These are phyloP conservation scores for Viola pubescens DNA, from an alignment of 441 rosid genomes.

Conservation along the genomic window DNA sequence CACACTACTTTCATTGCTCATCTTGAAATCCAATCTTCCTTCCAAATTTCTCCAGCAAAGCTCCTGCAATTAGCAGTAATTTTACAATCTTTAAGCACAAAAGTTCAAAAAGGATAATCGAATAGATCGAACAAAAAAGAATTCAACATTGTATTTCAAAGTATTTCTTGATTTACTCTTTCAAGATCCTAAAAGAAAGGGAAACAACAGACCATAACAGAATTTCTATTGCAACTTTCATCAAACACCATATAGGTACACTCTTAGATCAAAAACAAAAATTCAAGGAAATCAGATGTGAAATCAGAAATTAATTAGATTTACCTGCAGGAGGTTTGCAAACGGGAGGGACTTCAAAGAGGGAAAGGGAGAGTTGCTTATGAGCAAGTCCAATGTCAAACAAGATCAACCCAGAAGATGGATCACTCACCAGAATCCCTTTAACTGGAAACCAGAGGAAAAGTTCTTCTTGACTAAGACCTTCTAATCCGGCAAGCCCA, in stretches of 20 bases:
- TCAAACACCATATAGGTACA: not conserved
- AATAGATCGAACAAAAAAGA: not conserved
- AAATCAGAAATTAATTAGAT: not conserved
- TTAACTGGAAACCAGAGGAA: conserved; percentile 86
- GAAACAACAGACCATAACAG: not conserved
- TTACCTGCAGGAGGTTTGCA: conserved; percentile 53
- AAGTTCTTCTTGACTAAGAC: conserved; percentile 78
- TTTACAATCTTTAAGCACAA: not conserved
- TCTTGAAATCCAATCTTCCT: conserved; percentile 45
- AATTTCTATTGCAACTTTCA: not conserved
- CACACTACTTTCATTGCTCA: conserved; percentile 32
- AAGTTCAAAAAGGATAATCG: not conserved
- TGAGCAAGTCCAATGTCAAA: conserved; percentile 83
- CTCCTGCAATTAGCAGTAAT: conserved; percentile 21
- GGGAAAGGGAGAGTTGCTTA: conserved; percentile 76
- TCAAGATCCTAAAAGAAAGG: not conserved
- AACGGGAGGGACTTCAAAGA: conserved; percentile 84
- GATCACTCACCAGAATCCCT: conserved; percentile 65
- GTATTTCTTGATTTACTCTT: not conserved
- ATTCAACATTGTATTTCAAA: no score
- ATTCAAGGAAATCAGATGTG: not conserved
- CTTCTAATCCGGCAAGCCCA: conserved; percentile 71
- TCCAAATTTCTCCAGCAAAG: conserved; percentile 28
- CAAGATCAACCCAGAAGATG: conserved; percentile 74
- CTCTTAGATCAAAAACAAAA: not conserved